A percentile compares a stretch with the other conserved stretches of the same genome.
Evolutionary conservation across 2,329 filamentous ascomycete species (phyloP).

Genomic region (Magnaporthiopsis rhizophila): DNA sequence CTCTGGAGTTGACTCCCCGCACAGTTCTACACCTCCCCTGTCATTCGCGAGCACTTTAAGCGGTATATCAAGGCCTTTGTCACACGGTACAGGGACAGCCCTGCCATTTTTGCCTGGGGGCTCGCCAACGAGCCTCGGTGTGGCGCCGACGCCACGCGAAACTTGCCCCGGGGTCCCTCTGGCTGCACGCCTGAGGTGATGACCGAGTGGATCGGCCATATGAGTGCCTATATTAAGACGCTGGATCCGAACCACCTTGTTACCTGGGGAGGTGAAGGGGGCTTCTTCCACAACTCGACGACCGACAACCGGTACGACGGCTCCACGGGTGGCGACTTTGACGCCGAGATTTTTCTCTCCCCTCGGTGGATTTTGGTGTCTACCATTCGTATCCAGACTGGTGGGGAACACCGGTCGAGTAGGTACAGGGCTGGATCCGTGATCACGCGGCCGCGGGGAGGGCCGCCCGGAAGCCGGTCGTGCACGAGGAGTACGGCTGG

Average conservation of each 20-base stretch:
- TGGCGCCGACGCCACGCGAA: slow-evolving; percentile 8
- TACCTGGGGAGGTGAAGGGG: slow-evolving; percentile 55
- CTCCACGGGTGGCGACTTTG: slow-evolving; percentile 5
- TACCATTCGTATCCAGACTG: slow-evolving; percentile 38
- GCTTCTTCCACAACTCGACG: slow-evolving; percentile 1
- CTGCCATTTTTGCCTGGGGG: slow-evolving; percentile 46
- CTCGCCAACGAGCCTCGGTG: slow-evolving; percentile 50
- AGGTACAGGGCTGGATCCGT: slow-evolving; percentile 10
- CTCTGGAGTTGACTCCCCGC: background rate
- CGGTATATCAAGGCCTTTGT: background rate
- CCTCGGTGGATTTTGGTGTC: slow-evolving; percentile 44
- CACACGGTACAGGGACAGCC: slow-evolving; percentile 35
- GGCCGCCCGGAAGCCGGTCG: slow-evolving; percentile 53
- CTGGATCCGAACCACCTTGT: slow-evolving; percentile 39
- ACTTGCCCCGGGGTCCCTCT: background rate
- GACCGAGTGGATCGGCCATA: slow-evolving; percentile 3
- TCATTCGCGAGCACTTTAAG: background rate
- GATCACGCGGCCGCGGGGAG: slow-evolving; percentile 10
- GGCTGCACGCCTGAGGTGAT: slow-evolving; percentile 1
- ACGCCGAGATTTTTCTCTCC: slow-evolving; percentile 3
- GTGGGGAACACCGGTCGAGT: slow-evolving; percentile 1
- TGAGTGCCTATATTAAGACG: slow-evolving; percentile 15
- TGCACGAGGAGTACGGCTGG: slow-evolving; percentile 70
- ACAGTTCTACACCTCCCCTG: background rate
- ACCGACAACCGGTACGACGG: slow-evolving; percentile 6